Evolutionary conservation across 306 rosid genomes (phyloP).

Genomic region (Biancaea sappan): DNA sequence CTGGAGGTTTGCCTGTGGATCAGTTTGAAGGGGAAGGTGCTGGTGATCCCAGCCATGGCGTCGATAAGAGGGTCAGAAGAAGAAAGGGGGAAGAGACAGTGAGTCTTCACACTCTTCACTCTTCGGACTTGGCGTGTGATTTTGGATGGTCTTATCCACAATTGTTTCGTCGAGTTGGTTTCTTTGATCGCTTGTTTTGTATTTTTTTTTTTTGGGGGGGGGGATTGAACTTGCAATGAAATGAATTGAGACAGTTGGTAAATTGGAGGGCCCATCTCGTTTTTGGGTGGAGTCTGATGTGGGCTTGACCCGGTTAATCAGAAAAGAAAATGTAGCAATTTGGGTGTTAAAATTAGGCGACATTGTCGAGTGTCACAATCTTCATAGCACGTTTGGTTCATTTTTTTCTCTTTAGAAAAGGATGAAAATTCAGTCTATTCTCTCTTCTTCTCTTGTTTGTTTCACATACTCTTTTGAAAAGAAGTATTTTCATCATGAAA

Average conservation of each 20-base stretch:
- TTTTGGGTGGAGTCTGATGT: neutral
- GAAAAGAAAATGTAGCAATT: neutral
- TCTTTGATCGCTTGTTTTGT: too few species aligned
- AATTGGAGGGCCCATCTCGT: neutral
- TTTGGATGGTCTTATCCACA: constrained; percentile 39
- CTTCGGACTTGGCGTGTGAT: constrained; percentile 3
- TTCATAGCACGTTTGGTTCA: too few species aligned
- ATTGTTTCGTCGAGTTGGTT: too few species aligned
- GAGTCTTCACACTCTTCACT: constrained; percentile 14
- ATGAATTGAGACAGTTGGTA: neutral
- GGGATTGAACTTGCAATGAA: neutral
- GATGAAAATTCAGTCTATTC: too few species aligned
- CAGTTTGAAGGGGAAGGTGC: constrained; percentile 54
- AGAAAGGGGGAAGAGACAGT: neutral
- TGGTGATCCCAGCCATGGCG: constrained; percentile 77
- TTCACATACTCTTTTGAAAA: too few species aligned
- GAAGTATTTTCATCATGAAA: too few species aligned
- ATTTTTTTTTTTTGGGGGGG: neutral
- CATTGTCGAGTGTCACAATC: too few species aligned
- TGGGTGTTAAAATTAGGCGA: neutral
- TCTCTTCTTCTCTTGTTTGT: too few species aligned
- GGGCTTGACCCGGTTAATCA: too few species aligned
- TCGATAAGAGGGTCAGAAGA: neutral
- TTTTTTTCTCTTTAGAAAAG: too few species aligned
- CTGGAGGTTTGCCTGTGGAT: constrained; percentile 31